phyloP scores from a whole-genome alignment of 768 basidiomycete genomes.

The Dentipellis sp. region DNA sequence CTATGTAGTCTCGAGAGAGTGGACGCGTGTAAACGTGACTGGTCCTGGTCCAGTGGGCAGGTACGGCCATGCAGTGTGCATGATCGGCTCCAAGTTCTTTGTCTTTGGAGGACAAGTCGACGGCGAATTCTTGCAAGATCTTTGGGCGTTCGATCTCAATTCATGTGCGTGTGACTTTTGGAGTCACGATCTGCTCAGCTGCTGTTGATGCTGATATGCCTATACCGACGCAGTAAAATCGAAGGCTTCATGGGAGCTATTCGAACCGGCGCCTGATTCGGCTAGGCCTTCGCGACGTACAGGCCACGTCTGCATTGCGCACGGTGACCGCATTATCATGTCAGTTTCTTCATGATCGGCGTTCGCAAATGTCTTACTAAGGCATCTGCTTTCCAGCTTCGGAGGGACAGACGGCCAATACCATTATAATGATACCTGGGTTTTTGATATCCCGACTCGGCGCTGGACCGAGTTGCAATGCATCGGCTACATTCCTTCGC shows the following conservation, averaged over 20 bases:
- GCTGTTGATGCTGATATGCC: not conserved
- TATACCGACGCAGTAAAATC: slow-evolving; percentile 51
- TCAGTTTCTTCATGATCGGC: slow-evolving; percentile 10
- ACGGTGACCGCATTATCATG: slow-evolving; percentile 41
- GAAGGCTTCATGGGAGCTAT: slow-evolving; percentile 78
- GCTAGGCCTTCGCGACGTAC: slow-evolving; percentile 76
- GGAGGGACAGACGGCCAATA: slow-evolving; percentile 98
- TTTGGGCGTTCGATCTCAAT: slow-evolving; percentile 95
- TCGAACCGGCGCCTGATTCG: slow-evolving; percentile 44
- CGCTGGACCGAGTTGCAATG: slow-evolving; percentile 90
- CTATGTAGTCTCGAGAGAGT: slow-evolving; percentile 76
- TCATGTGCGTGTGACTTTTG: slow-evolving; percentile 50
- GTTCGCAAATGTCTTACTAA: not conserved
- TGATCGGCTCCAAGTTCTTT: slow-evolving; percentile 87
- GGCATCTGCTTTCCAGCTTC: slow-evolving; percentile 44
- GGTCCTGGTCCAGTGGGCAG: slow-evolving; percentile 78
- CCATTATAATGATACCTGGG: slow-evolving; percentile 99
- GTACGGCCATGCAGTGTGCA: slow-evolving; percentile 93
- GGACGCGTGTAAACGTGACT: slow-evolving; percentile 79
- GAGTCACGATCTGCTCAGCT: not conserved
- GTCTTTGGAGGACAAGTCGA: slow-evolving; percentile 96
- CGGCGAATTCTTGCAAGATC: slow-evolving; percentile 87
- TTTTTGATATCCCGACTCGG: slow-evolving; percentile 72
- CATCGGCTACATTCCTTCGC: slow-evolving; percentile 93
- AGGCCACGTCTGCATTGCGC: slow-evolving; percentile 83